Evolutionary conservation across 2,329 filamentous ascomycete species (phyloP).

Genomic region (Penicillium polonicum): DNA sequence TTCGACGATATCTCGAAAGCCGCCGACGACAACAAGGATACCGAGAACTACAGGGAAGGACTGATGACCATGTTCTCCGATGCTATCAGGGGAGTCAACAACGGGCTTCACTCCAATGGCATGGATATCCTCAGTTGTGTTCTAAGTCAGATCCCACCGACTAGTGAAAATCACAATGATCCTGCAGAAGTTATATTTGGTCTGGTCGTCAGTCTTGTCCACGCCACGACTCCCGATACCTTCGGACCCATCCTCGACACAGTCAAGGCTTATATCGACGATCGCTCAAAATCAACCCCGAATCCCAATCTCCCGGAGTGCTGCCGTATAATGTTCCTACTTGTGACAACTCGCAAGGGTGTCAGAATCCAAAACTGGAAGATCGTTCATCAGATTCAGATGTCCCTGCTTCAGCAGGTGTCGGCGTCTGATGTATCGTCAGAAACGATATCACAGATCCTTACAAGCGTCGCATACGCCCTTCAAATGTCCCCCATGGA

Average conservation of each 20-base stretch:
- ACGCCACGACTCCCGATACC: slow-evolving; percentile 73
- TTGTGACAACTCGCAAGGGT: slow-evolving; percentile 76
- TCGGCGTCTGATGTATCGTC: slow-evolving; percentile 27
- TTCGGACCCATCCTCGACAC: slow-evolving; percentile 67
- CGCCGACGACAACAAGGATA: slow-evolving; percentile 34
- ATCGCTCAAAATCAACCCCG: slow-evolving; percentile 34
- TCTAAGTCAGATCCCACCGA: slow-evolving; percentile 37
- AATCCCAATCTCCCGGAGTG: slow-evolving; percentile 44
- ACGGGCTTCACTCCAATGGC: slow-evolving; percentile 58
- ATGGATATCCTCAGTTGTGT: slow-evolving; percentile 54
- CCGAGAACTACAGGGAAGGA: slow-evolving; percentile 72
- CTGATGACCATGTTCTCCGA: slow-evolving; percentile 91
- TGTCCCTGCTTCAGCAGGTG: slow-evolving; percentile 51
- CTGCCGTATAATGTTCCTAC: slow-evolving; percentile 55
- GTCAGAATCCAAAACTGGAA: slow-evolving; percentile 72
- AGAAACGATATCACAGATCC: slow-evolving; percentile 35
- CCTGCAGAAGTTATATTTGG: slow-evolving; percentile 65
- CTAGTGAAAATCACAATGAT: slow-evolving; percentile 30
- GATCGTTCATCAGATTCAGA: slow-evolving; percentile 57
- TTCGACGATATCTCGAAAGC: slow-evolving; percentile 61
- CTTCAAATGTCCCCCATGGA: slow-evolving; percentile 79
- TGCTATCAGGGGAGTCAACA: slow-evolving; percentile 64
- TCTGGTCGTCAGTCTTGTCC: slow-evolving; percentile 75
- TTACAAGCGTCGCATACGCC: slow-evolving; percentile 58
- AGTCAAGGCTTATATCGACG: slow-evolving; percentile 54